Conservation (phyloP, 2,329 filamentous ascomycete species). For the Fusarium palustre region DNA sequence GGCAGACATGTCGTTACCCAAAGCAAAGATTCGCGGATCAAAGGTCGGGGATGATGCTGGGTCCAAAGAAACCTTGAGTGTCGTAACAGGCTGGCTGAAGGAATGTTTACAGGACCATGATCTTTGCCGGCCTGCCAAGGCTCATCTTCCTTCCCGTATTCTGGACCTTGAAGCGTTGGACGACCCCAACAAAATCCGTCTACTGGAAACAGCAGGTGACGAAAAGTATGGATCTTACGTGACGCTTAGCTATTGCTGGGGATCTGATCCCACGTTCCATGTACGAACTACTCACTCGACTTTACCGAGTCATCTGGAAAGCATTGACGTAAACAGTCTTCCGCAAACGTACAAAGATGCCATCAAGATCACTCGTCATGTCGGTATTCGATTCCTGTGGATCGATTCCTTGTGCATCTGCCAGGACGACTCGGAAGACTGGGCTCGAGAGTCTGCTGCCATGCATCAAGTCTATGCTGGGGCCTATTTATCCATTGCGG, state of each 20-base stretch:
- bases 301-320: background rate
- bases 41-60: constrained; percentile 1
- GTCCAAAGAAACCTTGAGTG: accelerated
- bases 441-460: constrained; percentile 10
- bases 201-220: background rate
- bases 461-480: constrained; percentile 27
- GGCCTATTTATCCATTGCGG: constrained; percentile 14
- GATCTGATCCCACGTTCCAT: background rate
- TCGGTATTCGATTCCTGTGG: constrained; percentile 18
- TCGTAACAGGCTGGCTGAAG: background rate
- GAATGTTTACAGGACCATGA: constrained; percentile 12
- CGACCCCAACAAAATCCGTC: background rate
- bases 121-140: background rate
- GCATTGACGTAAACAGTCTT: background rate
- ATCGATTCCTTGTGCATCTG: constrained; percentile 29
- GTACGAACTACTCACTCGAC: constrained; percentile 5
- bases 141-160: constrained; percentile 9
- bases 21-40: background rate
- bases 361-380: constrained; percentile 13
- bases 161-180: background rate
- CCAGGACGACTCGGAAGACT: constrained; percentile 23
- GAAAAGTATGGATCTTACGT: background rate
- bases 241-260: constrained; percentile 30
- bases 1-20: background rate
- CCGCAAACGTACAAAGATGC: constrained; percentile 26